Evolutionary conservation across 108 stramenopile species (phyloP).

Genomic region (Seminavis robusta): DNA sequence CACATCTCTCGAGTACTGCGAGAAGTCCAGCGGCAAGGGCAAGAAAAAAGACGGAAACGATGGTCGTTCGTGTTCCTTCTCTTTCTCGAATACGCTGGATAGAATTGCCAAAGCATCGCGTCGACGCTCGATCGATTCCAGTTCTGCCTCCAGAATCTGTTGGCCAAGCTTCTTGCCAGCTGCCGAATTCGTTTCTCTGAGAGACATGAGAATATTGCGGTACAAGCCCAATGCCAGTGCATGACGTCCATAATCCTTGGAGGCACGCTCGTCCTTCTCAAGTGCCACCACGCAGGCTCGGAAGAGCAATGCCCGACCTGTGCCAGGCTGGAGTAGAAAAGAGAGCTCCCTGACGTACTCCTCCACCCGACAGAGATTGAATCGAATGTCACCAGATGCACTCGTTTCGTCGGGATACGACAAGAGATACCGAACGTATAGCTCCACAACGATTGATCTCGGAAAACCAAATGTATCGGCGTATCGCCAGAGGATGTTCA

Average conservation of each 20-base stretch:
- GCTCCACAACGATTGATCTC: slow-evolving; percentile 1
- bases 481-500: slow-evolving; percentile 7
- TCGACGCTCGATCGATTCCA: slow-evolving; percentile 57
- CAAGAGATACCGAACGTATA: slow-evolving; percentile 18
- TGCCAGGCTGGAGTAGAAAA: slow-evolving; percentile 10
- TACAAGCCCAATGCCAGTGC: slow-evolving; percentile 52
- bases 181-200: slow-evolving; percentile 24
- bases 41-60: slow-evolving; percentile 53
- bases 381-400: slow-evolving; percentile 23
- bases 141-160: slow-evolving; percentile 38
- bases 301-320: slow-evolving; percentile 6
- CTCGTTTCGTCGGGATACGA: neutral
- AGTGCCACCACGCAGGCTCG: slow-evolving; percentile 12
- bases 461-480: slow-evolving; percentile 14
- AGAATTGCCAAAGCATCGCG: slow-evolving; percentile 72
- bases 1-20: neutral
- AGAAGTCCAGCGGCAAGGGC: slow-evolving; percentile 34
- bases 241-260: slow-evolving; percentile 74
- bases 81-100: slow-evolving; percentile 60
- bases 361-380: slow-evolving; percentile 31
- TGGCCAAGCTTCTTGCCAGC: slow-evolving; percentile 14
- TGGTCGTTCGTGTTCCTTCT: slow-evolving; percentile 38
- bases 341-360: slow-evolving; percentile 26
- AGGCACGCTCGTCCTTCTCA: slow-evolving; percentile 7
- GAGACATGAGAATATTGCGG: slow-evolving; percentile 23